Evolutionary conservation across 768 basidiomycete genomes (phyloP), one percentile per base, ranked within the genome.

Genomic region (Lyophyllum shimeji): DNA sequence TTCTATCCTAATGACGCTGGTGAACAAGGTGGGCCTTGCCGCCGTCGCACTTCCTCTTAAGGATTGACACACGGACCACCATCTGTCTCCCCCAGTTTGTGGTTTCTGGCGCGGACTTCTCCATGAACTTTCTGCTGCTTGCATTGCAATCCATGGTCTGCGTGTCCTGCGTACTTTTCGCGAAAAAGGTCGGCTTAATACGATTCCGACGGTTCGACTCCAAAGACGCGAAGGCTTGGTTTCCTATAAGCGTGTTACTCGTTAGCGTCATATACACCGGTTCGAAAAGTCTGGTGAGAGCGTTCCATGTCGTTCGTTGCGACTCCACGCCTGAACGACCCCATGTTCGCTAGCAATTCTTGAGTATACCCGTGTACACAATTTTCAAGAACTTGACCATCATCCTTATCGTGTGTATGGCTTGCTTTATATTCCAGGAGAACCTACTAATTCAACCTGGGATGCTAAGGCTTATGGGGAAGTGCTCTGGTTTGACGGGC

Each of bases 331-430:
- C 24, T 53, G 50, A 52, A 15, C 20, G 24, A 48, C 45, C 39
- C 40, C 20, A 49, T 23, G 43, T 24, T n/a, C 20, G 44, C 5
- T 71, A 98, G 95, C 97, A 98, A 95, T 93, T 87, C 73, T 79
- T 99, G 47, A 91, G 86, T 61, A 98, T 99, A 72, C 97, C 97
- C 0, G 87, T 98, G 24, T 99, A 98, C 74, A 98, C 97, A 0
- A 98, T 99, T 60, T 98, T 98, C 83, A 99, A 99, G 74, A 99
- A 99, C 69, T 67, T 98, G 65, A 98, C 97, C n/a, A 99, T 98
- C 65, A 98, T 99, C 61, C 82, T 99, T 25, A 98, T 98, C 67
- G 95, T 93, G 60, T 61, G 89, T 78, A 27, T 47, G 11, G 12
- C 23, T 60, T 49, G 0, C 43, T 13, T 55, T 33, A 45, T 24